These are phyloP conservation scores for Penicillium diatomitis DNA, from an alignment of 495 filamentous ascomycete genomes.

Conservation along the genomic window DNA sequence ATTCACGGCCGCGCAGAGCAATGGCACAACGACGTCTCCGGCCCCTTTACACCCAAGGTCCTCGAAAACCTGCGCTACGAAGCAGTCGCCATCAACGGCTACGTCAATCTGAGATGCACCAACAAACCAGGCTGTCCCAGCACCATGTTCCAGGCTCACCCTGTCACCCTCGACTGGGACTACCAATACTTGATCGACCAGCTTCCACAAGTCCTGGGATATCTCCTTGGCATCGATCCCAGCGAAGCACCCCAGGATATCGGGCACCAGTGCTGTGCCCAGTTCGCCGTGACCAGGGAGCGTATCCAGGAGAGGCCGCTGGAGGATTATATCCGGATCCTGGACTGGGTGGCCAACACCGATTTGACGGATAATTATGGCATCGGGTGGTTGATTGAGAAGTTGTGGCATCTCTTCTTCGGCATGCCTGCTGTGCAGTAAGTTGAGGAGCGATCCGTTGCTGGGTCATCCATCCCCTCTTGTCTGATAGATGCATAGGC, in stretches of 20 bases:
- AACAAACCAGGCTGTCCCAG: conserved; percentile 30
- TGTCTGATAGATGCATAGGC: too few relatives aligned
- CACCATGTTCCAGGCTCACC: conserved; percentile 12
- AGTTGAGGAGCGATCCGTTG: conserved; percentile 2
- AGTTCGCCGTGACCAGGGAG: conserved; percentile 40
- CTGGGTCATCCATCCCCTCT: too few relatives aligned
- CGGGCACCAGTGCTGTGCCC: conserved; percentile 42
- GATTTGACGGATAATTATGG: conserved; percentile 29
- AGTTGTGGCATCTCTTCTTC: conserved; percentile 36
- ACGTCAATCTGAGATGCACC: conserved; percentile 31
- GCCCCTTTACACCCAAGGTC: conserved; percentile 18
- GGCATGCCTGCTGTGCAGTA: conserved; percentile 31
- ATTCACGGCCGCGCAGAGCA: conserved; percentile 33
- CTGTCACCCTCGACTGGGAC: conserved; percentile 20
- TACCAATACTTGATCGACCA: conserved; percentile 23
- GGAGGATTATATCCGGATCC: conserved; percentile 33
- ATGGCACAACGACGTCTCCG: conserved; percentile 38
- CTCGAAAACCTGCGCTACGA: conserved; percentile 26
- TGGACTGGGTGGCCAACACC: conserved; percentile 31
- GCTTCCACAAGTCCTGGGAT: conserved; percentile 23
- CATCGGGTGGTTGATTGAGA: conserved; percentile 35
- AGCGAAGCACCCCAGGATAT: conserved; percentile 26
- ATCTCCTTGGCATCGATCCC: conserved; percentile 7
- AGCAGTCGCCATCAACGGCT: conserved; percentile 29
- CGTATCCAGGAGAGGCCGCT: conserved; percentile 29